A percentile compares a stretch with the other conserved stretches of the same genome.
Conservation (phyloP, 139 green algal species). For the Deuterostichococcus epilithicus region DNA sequence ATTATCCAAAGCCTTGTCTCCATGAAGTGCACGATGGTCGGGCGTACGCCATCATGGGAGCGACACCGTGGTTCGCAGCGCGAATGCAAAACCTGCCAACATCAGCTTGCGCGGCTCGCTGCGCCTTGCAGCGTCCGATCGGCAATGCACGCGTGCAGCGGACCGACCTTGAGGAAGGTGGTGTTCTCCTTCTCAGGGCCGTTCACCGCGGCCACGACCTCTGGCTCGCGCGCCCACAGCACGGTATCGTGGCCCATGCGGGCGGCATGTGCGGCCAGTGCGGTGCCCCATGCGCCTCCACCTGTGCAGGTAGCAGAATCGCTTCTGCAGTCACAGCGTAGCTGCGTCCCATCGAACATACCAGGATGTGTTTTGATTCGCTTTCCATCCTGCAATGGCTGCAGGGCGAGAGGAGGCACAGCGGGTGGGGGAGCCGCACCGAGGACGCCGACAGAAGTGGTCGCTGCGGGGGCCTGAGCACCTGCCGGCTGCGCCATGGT, state of each 20-base stretch:
- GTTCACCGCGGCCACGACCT: constrained; percentile 68
- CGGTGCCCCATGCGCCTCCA: constrained; percentile 76
- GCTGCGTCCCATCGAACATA: too few species aligned
- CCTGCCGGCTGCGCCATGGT: too few species aligned
- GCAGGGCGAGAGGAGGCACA: too few species aligned
- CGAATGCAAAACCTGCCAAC: too few species aligned
- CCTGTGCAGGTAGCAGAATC: constrained; percentile 14
- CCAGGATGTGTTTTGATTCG: too few species aligned
- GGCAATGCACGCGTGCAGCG: neutral
- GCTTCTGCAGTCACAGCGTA: too few species aligned
- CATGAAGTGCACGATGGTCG: neutral
- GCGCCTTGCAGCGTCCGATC: neutral
- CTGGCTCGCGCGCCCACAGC: constrained; percentile 62
- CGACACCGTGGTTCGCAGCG: too few species aligned
- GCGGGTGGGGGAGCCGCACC: neutral
- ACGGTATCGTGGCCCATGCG: constrained; percentile 61
- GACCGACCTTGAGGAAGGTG: constrained; percentile 44
- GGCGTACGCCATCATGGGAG: neutral
- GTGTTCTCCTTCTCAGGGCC: constrained; percentile 52
- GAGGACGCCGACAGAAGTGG: neutral
- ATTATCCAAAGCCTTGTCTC: neutral
- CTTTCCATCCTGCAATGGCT: too few species aligned
- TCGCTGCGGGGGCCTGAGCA: too few species aligned
- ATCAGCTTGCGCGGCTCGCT: too few species aligned
- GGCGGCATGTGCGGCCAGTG: constrained; percentile 59